phyloP scores from a whole-genome alignment of 2,329 filamentous ascomycete genomes.

The Penicillium brevicompactum region DNA sequence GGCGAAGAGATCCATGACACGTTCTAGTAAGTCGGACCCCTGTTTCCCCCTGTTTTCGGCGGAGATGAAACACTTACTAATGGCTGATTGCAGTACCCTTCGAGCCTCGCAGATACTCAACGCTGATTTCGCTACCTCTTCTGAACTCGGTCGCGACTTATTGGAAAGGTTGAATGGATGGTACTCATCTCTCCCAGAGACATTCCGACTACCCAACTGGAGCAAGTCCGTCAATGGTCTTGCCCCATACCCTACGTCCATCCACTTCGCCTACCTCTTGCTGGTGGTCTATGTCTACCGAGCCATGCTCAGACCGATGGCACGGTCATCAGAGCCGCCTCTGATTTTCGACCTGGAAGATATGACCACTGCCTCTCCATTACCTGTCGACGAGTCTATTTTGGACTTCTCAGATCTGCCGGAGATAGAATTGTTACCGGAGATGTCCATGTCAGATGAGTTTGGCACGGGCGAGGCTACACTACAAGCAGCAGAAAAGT shows the following conservation, averaged over 20 bases:
- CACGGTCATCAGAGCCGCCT: constrained; percentile 29
- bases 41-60: neutral
- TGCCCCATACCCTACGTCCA: constrained; percentile 26
- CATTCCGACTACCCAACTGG: constrained; percentile 31
- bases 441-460: constrained; percentile 25
- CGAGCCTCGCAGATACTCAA: constrained; percentile 33
- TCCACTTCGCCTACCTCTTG: constrained; percentile 41
- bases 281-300: constrained; percentile 40
- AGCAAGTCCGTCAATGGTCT: constrained; percentile 28
- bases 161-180: constrained; percentile 33
- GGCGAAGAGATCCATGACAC: constrained; percentile 35
- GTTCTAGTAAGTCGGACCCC: constrained; percentile 31
- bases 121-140: constrained; percentile 31
- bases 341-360: constrained; percentile 32
- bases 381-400: constrained; percentile 22
- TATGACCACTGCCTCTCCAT: constrained; percentile 20
- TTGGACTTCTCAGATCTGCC: constrained; percentile 27
- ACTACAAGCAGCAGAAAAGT: constrained; percentile 34
- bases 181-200: constrained; percentile 33
- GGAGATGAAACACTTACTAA: neutral
- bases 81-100: constrained; percentile 25
- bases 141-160: constrained; percentile 30
- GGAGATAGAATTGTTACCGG: constrained; percentile 27
- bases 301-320: constrained; percentile 36
- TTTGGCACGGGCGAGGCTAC: constrained; percentile 29